A percentile compares a stretch with the other conserved stretches of the same genome.
These are phyloP conservation scores for Echeveria elegans DNA, from an alignment of 164 flowering plant species.

Conservation along the genomic window DNA sequence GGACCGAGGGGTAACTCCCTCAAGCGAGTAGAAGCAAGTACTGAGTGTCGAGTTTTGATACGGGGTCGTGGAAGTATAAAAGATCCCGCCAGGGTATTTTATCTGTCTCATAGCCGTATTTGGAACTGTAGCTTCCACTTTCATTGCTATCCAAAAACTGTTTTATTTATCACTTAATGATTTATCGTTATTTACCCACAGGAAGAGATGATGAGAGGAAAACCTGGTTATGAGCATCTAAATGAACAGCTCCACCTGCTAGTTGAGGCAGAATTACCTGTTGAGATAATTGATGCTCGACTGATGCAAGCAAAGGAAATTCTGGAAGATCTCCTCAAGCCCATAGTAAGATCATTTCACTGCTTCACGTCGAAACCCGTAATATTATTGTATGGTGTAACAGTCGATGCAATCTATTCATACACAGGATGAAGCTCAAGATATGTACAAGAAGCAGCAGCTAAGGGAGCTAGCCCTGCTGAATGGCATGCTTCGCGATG, in stretches of 20 bases:
- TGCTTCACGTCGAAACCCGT: neutral
- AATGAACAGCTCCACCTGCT: constrained; percentile 88
- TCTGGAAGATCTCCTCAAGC: constrained; percentile 77
- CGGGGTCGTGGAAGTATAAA: constrained; percentile 66
- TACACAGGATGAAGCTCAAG: constrained; percentile 79
- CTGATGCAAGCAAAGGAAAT: constrained; percentile 83
- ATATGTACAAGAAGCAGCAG: constrained; percentile 28
- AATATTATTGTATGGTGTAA: neutral
- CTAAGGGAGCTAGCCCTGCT: neutral
- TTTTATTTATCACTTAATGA: too few species aligned
- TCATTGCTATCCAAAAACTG: neutral
- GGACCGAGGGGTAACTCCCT: constrained; percentile 39
- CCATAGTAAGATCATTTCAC: constrained; percentile 13
- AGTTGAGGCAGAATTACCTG: constrained; percentile 86
- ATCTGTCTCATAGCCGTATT: neutral
- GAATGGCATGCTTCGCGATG: neutral
- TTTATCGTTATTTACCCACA: neutral
- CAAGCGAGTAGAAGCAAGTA: constrained; percentile 88
- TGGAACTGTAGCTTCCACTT: neutral
- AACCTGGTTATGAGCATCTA: constrained; percentile 46
- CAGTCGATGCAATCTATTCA: neutral
- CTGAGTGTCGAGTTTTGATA: constrained; percentile 62
- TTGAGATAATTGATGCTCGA: constrained; percentile 73
- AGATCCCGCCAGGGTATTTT: constrained; percentile 80
- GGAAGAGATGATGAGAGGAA: constrained; percentile 65